Conservation (phyloP, 176 grass and related monocot genomes). For the Musa itinerans region DNA sequence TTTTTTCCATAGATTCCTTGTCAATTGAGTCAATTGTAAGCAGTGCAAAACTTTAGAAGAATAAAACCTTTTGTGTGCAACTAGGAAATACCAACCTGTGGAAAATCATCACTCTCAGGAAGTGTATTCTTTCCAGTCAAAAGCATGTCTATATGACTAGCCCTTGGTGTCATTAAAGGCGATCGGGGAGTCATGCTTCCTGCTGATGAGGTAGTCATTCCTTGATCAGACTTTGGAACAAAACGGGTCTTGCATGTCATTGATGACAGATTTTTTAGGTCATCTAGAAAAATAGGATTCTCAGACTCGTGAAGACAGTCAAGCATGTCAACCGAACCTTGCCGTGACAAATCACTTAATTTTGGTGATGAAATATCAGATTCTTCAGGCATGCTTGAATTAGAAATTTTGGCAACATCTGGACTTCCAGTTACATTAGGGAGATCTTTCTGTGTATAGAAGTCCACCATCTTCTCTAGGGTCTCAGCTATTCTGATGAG, state of each 20-base stretch:
- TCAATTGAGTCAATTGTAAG: not conserved
- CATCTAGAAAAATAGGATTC: slow-evolving; percentile 73
- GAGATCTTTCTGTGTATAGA: slow-evolving; percentile 67
- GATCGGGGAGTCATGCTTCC: slow-evolving; percentile 96
- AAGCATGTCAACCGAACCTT: slow-evolving; percentile 81
- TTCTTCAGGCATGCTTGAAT: slow-evolving; percentile 79
- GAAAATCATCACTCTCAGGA: slow-evolving; percentile 73
- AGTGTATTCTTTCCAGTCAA: slow-evolving; percentile 63
- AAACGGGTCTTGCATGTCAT: slow-evolving; percentile 97
- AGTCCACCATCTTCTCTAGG: slow-evolving; percentile 83
- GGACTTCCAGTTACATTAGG: slow-evolving; percentile 42
- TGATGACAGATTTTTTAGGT: slow-evolving; percentile 70
- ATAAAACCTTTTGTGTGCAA: not conserved
- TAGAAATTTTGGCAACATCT: slow-evolving; percentile 68
- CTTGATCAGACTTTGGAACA: slow-evolving; percentile 88
- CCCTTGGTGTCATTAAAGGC: slow-evolving; percentile 79
- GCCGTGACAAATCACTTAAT: slow-evolving; percentile 70
- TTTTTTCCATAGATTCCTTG: not conserved
- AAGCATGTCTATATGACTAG: slow-evolving; percentile 85
- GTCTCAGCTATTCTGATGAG: slow-evolving; percentile 78
- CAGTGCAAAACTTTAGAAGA: not conserved
- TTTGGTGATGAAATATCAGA: slow-evolving; percentile 88
- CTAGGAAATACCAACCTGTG: slow-evolving; percentile 39
- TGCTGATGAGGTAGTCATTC: slow-evolving; percentile 88
- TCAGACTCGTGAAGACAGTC: slow-evolving; percentile 81